phyloP scores from a whole-genome alignment of 345 rosid genomes.

The Rhizophora mangle region DNA sequence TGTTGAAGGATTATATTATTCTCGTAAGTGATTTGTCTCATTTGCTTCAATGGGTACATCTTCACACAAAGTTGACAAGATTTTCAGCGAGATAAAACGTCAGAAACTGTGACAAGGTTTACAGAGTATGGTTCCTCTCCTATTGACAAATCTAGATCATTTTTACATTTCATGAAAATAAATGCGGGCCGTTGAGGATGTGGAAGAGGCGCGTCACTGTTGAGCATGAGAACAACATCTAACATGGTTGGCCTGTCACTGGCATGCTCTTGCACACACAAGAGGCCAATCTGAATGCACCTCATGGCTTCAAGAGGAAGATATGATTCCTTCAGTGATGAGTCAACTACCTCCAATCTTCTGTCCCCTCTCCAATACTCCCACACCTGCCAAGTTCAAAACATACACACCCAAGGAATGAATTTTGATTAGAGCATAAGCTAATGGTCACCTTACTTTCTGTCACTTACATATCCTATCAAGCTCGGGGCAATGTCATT shows the following conservation, averaged over 20 bases:
- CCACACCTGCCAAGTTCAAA: slow-evolving; percentile 45
- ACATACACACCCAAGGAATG: no score
- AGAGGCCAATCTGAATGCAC: slow-evolving; percentile 55
- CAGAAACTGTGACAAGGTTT: background rate
- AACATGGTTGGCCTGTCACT: slow-evolving; percentile 47
- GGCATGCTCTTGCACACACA: slow-evolving; percentile 59
- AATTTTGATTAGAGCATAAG: background rate
- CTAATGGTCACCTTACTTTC: no score
- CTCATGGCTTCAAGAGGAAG: slow-evolving; percentile 28
- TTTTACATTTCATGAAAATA: background rate
- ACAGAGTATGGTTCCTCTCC: background rate
- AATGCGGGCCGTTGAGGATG: slow-evolving; percentile 12
- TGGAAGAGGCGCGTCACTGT: background rate
- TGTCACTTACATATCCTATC: slow-evolving; percentile 50
- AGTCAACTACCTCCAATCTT: slow-evolving; percentile 33
- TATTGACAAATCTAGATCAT: background rate
- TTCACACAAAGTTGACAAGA: no score
- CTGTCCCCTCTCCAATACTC: slow-evolving; percentile 28
- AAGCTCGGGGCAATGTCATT: slow-evolving; percentile 36
- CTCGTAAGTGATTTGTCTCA: no score
- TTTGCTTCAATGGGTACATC: no score
- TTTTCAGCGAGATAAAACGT: background rate
- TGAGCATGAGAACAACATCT: slow-evolving; percentile 10
- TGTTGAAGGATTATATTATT: no score
- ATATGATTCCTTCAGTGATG: slow-evolving; percentile 21